Conservation (phyloP, 1,284 basidiomycete species). For the Inonotus obliquus region DNA sequence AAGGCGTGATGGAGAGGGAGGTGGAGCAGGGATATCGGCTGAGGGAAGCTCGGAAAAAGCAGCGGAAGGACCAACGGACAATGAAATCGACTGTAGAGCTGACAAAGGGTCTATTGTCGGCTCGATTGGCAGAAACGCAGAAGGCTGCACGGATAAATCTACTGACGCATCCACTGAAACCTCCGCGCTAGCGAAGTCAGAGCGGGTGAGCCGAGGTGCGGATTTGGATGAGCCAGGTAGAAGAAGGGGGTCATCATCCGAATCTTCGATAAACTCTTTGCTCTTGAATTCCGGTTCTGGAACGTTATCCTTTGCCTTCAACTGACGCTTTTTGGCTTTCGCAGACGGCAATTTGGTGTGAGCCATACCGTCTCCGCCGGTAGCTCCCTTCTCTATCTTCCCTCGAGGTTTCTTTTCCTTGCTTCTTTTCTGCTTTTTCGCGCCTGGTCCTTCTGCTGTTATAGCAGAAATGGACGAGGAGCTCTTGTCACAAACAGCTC, state of each 20-base stretch:
- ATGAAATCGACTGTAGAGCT: not conserved
- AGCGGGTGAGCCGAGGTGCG: not conserved
- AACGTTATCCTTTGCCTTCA: constrained; percentile 13
- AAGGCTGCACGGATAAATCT: not conserved
- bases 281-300: constrained; percentile 16
- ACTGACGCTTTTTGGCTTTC: constrained; percentile 12
- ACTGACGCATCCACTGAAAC: constrained; percentile 2
- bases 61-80: constrained; percentile 2
- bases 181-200: constrained; percentile 3
- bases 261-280: constrained; percentile 22
- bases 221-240: constrained; percentile 1
- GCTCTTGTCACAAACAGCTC: constrained; percentile 13
- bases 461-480: constrained; percentile 14
- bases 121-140: not conserved
- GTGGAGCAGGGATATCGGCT: not conserved
- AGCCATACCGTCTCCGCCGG: constrained; percentile 10
- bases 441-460: constrained; percentile 18
- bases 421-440: constrained; percentile 23
- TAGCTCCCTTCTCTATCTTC: constrained; percentile 12
- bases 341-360: not conserved
- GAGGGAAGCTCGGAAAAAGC: constrained; percentile 7
- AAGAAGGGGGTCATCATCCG: constrained; percentile 18
- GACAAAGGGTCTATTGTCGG: not conserved
- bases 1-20: not conserved
- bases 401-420: constrained; percentile 10